Evolutionary conservation across 2,329 filamentous ascomycete species (phyloP), one percentile per base, ranked within the genome.

Genomic region (Alternaria tenuissima): DNA sequence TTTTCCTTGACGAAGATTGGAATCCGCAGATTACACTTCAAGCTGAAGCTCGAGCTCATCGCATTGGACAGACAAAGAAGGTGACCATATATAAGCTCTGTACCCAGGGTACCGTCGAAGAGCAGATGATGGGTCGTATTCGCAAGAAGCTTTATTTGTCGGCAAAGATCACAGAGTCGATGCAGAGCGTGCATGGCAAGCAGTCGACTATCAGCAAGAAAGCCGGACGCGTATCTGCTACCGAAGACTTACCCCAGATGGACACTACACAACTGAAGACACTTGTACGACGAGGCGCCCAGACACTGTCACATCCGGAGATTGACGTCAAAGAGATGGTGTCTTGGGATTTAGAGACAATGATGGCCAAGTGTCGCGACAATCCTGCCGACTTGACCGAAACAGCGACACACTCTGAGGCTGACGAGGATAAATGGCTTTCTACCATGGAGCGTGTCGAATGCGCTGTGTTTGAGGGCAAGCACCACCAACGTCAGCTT

Each of bases 141-240:
- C 79, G 82, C 7, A 89, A 89, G 79, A 89, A 89, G 74, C 77
- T 88, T 0, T 88, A 88, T 61, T 77, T 89, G 0, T 87, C 86
- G 0, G 81, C 84, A 0, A 88, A 87, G 66, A 85, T 88, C 18
- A 88, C 85, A 0, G 86, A 88, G 61, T 82, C 82, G 1, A 87
- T 88, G 84, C 80, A 82, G 42, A 85, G 83, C 63, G 81, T 86
- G 7, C 83, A 87, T 64, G 67, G 70, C 38, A 71, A 72, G 28
- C 76, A 78, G 1, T 71, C 74, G 4, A 58, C 71, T 1, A 65
- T 55, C 0, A 69, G 68, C 28, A 55, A 61, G 9, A 38, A 55
- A 48, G 28, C n/a, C 5, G 66, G 69, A 5, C 67, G 67, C 7
- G 32, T 61, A 9, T 62, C 66, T 3, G 56, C 70, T 2, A 76